A percentile compares a stretch with the other conserved stretches of the same genome.
These are phyloP conservation scores for Teratosphaeria pseudoeucalypti DNA, from an alignment of 2,329 filamentous ascomycete genomes.

Conservation along the genomic window DNA sequence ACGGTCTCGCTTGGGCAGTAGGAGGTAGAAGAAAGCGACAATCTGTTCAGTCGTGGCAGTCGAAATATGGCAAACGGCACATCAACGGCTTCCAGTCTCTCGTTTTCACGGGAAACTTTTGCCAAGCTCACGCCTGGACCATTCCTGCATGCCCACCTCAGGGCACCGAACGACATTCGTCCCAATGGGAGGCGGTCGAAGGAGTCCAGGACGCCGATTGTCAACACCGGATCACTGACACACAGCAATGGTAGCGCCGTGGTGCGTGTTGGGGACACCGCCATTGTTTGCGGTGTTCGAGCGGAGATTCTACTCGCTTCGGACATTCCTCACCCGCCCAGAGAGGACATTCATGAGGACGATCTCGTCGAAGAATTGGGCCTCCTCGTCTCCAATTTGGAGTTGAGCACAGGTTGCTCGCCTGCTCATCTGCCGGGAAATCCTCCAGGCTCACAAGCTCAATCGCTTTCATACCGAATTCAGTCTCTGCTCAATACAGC, in stretches of 20 bases:
- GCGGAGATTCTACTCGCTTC: conserved; percentile 70
- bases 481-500: conserved; percentile 66
- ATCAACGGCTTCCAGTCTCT: conserved; percentile 23
- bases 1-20: neutral
- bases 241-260: conserved; percentile 87
- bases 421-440: conserved; percentile 76
- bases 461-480: conserved; percentile 73
- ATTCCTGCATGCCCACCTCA: conserved; percentile 81
- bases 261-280: conserved; percentile 78
- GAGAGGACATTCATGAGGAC: conserved; percentile 14
- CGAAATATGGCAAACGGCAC: conserved; percentile 11
- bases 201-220: conserved; percentile 59
- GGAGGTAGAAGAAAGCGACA: neutral
- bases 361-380: conserved; percentile 42
- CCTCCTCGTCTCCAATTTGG: conserved; percentile 85
- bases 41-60: neutral
- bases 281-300: conserved; percentile 86
- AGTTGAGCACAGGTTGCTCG: conserved; percentile 81
- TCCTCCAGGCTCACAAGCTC: conserved; percentile 68
- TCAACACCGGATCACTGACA: conserved; percentile 75
- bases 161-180: conserved; percentile 54
- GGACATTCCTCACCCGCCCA: conserved; percentile 58
- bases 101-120: conserved; percentile 60
- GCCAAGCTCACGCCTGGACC: conserved; percentile 81
- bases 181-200: conserved; percentile 69